phyloP scores from a whole-genome alignment of 495 filamentous ascomycete genomes.

The Talaromyces ruber region DNA sequence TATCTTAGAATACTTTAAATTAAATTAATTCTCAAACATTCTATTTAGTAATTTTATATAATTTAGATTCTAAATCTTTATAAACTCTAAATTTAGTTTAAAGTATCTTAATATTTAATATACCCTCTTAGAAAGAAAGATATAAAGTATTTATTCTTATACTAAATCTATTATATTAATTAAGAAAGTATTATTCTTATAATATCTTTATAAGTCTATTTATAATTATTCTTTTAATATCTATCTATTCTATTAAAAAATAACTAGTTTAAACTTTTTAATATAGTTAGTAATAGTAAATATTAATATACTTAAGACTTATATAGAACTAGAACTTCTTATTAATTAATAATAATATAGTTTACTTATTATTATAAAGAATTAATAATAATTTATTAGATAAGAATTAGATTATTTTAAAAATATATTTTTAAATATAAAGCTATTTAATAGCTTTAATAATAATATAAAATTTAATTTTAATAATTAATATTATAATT shows the following conservation, averaged over 20 bases:
- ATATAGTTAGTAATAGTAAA: not conserved
- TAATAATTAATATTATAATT: not conserved
- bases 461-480: not conserved
- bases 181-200: not conserved
- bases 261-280: not conserved
- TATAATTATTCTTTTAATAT: not conserved
- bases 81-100: too few species aligned
- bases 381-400: not conserved
- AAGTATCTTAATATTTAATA: too few species aligned
- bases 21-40: too few species aligned
- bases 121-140: not conserved
- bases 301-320: not conserved
- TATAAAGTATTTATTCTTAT: not conserved
- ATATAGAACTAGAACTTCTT: not conserved
- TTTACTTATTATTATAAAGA: not conserved
- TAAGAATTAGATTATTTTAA: not conserved
- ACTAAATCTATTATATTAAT: not conserved
- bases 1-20: too few species aligned
- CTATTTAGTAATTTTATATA: too few species aligned
- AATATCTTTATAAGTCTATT: not conserved
- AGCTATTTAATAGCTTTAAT: not conserved
- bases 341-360: not conserved
- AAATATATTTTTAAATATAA: not conserved
- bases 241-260: not conserved
- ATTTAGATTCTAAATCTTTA: too few species aligned